Evolutionary conservation across 352 stramenopile genomes (phyloP).

Genomic region (Aphanomyces stellatus): DNA sequence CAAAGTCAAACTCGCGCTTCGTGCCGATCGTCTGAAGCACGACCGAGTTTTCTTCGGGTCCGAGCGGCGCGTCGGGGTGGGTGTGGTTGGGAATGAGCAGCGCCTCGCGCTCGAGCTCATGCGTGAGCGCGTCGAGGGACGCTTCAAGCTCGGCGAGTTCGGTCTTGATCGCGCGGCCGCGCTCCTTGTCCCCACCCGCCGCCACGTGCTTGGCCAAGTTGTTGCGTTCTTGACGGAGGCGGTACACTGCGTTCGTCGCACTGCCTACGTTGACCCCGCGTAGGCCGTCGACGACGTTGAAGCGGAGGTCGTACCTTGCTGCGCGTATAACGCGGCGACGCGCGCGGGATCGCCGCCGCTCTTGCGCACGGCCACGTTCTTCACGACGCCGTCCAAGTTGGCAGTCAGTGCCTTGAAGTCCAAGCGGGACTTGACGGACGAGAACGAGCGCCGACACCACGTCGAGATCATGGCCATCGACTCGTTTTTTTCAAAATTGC

Average conservation of each 20-base stretch:
- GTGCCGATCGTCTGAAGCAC: conserved; percentile 41
- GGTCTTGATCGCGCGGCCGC: conserved; percentile 45
- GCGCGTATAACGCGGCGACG: conserved; percentile 57
- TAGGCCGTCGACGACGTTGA: not conserved
- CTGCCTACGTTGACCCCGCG: not conserved
- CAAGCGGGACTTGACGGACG: conserved; percentile 46
- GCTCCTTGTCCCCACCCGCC: conserved; percentile 34
- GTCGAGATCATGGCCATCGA: not conserved
- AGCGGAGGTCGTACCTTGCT: conserved; percentile 28
- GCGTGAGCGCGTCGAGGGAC: conserved; percentile 34
- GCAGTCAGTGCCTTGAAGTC: conserved; percentile 65
- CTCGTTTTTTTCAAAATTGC: too few relatives aligned
- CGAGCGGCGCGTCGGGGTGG: conserved; percentile 56
- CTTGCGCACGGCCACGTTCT: conserved; percentile 55
- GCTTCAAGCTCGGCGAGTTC: conserved; percentile 39
- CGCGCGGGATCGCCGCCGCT: conserved; percentile 54
- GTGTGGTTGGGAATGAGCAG: conserved; percentile 73
- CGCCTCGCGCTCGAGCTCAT: conserved; percentile 51
- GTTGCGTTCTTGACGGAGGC: conserved; percentile 58
- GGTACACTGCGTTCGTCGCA: conserved; percentile 44
- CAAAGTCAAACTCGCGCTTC: conserved; percentile 52
- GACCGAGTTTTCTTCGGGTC: conserved; percentile 43
- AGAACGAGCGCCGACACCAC: conserved; percentile 8
- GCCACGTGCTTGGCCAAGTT: conserved; percentile 49
- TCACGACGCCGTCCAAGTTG: conserved; percentile 42